Evolutionary conservation across 192 early-diverging fungal genomes (phyloP).

Genomic region (Mortierella antarctica): DNA sequence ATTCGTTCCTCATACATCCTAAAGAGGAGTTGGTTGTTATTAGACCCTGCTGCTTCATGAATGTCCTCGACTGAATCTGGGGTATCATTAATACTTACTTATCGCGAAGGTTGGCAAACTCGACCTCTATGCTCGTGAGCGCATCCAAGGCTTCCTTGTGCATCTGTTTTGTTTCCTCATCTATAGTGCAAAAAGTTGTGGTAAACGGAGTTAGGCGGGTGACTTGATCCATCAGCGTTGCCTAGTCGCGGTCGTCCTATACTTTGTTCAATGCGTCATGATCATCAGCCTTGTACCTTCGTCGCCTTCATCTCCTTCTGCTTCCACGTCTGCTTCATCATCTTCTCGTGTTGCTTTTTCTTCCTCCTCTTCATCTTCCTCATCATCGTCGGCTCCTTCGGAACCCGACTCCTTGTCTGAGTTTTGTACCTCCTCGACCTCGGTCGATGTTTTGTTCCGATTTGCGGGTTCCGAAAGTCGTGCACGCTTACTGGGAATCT

Average conservation of each 20-base stretch:
- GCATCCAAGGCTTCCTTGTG: conserved; percentile 65
- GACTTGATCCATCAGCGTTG: neutral
- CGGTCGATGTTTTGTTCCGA: conserved; percentile 13
- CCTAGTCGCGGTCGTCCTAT: neutral
- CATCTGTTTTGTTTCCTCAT: conserved; percentile 55
- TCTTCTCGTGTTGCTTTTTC: conserved; percentile 14
- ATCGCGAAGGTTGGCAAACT: conserved; percentile 66
- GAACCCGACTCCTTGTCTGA: conserved; percentile 36
- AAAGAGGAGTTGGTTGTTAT: neutral
- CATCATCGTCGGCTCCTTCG: conserved; percentile 34
- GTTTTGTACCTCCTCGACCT: conserved; percentile 12
- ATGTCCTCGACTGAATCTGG: too few relatives aligned
- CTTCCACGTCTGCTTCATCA: conserved; percentile 16
- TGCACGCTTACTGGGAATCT: conserved; percentile 25
- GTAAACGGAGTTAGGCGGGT: neutral
- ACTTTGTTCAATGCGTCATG: too few relatives aligned
- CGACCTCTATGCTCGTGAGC: conserved; percentile 65
- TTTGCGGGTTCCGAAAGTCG: conserved; percentile 12
- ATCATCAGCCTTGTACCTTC: conserved; percentile 4
- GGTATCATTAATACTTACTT: conserved; percentile 50
- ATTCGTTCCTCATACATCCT: conserved; percentile 70
- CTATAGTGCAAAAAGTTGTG: conserved; percentile 12
- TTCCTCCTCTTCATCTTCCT: conserved; percentile 34
- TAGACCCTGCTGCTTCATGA: neutral
- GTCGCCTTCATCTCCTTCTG: conserved; percentile 25